These are phyloP conservation scores for Lepidium aucheri DNA, from an alignment of 345 rosid species.

Conservation along the genomic window DNA sequence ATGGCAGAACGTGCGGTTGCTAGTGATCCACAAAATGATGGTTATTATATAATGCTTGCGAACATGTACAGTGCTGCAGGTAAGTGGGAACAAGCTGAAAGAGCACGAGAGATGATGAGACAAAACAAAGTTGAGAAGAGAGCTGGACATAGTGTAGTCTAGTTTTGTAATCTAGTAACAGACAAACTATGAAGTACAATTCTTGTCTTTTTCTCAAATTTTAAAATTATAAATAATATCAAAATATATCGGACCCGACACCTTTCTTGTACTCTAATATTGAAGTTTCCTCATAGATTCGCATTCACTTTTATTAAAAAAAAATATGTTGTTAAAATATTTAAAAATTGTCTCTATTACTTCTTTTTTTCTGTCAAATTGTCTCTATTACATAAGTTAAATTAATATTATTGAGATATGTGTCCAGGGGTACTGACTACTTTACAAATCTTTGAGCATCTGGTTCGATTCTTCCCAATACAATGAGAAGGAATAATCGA, in stretches of 20 bases:
- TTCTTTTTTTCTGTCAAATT: no score
- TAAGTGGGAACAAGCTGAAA: conserved; percentile 51
- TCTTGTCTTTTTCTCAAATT: background rate
- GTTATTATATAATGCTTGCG: conserved; percentile 49
- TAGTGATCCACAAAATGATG: conserved; percentile 51
- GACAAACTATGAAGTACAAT: no score
- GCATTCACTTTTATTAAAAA: background rate
- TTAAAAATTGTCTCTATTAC: background rate
- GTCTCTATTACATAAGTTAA: background rate
- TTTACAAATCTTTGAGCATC: no score
- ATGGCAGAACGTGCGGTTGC: conserved; percentile 49
- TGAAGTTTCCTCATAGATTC: background rate
- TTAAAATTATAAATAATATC: no score
- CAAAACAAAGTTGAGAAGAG: conserved; percentile 42
- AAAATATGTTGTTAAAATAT: background rate
- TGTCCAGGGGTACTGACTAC: no score
- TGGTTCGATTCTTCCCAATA: no score
- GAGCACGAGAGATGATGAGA: conserved; percentile 45
- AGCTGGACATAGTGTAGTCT: conserved; percentile 50
- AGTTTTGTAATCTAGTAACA: background rate
- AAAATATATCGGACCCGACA: background rate
- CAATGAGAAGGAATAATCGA: no score
- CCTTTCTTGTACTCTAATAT: background rate
- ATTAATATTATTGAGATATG: no score
- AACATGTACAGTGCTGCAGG: conserved; percentile 60